Percentiles rank a stretch among this genome's conserved stretches.
phyloP scores from a whole-genome alignment of 495 filamentous ascomycete species.

The Lasiosphaeris hirsuta region DNA sequence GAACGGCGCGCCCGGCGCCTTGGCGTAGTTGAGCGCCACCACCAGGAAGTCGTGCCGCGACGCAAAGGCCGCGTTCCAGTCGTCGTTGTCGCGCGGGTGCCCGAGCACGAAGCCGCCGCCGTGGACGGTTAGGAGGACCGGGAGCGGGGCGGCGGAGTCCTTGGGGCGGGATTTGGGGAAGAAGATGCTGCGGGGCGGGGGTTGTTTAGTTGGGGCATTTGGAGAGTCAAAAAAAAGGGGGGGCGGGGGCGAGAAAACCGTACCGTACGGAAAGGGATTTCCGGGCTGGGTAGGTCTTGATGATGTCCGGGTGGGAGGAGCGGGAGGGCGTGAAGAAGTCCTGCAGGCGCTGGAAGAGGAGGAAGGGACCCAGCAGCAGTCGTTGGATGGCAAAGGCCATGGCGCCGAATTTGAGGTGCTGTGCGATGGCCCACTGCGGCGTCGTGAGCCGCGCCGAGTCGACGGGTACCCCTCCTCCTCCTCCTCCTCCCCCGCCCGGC shows the following conservation, averaged over 20 bases:
- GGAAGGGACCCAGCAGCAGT: constrained; percentile 10
- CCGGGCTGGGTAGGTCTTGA: constrained; percentile 20
- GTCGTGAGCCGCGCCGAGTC: not conserved
- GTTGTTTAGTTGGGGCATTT: no score
- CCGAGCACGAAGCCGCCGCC: constrained; percentile 43
- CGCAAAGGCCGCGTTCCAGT: constrained; percentile 37
- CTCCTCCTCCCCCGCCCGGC: no score
- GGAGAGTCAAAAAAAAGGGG: no score
- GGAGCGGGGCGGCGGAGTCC: constrained; percentile 20
- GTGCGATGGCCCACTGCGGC: not conserved
- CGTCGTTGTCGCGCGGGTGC: constrained; percentile 31
- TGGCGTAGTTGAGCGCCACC: constrained; percentile 37
- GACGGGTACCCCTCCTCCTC: not conserved
- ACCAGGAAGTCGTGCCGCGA: constrained; percentile 30
- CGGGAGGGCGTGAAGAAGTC: not conserved
- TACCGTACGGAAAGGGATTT: constrained; percentile 19
- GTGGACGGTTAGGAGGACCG: constrained; percentile 37
- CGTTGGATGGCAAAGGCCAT: constrained; percentile 17
- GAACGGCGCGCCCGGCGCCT: constrained; percentile 33
- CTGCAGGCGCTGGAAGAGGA: not conserved
- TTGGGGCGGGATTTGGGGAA: constrained; percentile 28
- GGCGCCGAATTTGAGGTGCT: constrained; percentile 13
- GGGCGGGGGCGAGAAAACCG: not conserved
- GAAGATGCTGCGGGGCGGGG: constrained; percentile 37
- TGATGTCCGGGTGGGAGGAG: constrained; percentile 13